Conservation (phyloP, 2,329 filamentous ascomycete genomes). For the Sporothrix humicola region DNA sequence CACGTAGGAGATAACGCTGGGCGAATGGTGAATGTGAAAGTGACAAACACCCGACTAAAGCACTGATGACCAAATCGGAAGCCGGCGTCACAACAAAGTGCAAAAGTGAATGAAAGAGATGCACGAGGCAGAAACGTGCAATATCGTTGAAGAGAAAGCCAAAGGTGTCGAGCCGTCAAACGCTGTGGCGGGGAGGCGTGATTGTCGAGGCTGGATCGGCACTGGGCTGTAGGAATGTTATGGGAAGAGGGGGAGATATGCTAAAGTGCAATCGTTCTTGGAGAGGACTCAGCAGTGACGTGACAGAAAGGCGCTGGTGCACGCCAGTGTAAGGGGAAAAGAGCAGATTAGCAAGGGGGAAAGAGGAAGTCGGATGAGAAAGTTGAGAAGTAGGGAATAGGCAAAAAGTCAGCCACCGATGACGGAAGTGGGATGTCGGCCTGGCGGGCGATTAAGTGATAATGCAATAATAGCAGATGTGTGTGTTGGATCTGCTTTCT, state of each 20-base stretch:
- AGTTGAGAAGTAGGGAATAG: not conserved
- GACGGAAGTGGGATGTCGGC: constrained; percentile 28
- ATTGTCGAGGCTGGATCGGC: constrained; percentile 7
- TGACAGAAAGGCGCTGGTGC: not conserved
- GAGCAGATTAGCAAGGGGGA: not conserved
- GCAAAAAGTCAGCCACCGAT: constrained; percentile 27
- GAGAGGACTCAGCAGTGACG: constrained; percentile 18
- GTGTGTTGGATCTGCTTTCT: not conserved
- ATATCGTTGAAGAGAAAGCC: not conserved
- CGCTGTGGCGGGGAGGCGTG: constrained; percentile 21
- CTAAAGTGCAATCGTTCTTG: not conserved
- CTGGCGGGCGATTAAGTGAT: not conserved
- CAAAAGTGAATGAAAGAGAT: constrained; percentile 6
- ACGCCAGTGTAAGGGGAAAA: not conserved
- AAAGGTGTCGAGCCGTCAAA: too few species aligned
- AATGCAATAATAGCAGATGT: not conserved
- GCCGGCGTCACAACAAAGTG: not conserved
- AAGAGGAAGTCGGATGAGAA: not conserved
- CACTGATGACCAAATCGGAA: not conserved
- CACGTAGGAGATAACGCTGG: not conserved
- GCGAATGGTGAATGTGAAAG: not conserved
- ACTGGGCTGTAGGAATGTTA: not conserved
- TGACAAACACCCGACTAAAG: not conserved
- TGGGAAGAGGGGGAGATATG: not conserved
- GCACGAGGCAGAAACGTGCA: constrained; percentile 33